phyloP scores from a whole-genome alignment of 805 yeast genomes.

The Sugiyamaella boreocaroliniensis region DNA sequence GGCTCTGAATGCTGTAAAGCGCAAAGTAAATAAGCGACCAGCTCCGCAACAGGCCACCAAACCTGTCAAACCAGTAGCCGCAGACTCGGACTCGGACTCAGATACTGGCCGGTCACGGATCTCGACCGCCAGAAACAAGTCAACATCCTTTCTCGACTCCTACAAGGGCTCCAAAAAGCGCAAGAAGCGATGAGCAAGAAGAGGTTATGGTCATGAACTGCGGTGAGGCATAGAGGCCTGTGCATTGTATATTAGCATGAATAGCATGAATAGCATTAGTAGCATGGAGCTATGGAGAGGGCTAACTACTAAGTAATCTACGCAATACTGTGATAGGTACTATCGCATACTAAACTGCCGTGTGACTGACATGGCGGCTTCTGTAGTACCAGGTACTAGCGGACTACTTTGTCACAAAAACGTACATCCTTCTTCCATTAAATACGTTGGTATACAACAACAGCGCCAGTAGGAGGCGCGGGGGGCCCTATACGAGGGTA shows the following conservation, averaged over 20 bases:
- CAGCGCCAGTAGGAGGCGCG: too few species aligned
- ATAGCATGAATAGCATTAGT: too few species aligned
- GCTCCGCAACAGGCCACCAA: neutral
- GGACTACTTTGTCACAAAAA: too few species aligned
- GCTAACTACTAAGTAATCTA: too few species aligned
- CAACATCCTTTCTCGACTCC: conserved; percentile 11
- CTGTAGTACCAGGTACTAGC: too few species aligned
- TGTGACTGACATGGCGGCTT: too few species aligned
- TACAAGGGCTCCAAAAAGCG: conserved; percentile 12
- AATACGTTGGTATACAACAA: neutral
- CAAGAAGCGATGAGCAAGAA: neutral
- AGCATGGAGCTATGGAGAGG: too few species aligned
- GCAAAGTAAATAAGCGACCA: neutral
- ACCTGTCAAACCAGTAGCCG: neutral
- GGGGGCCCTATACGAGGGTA: neutral
- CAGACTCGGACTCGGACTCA: neutral
- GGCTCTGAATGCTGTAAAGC: conserved; percentile 3
- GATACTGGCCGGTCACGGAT: neutral
- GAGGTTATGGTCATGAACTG: neutral
- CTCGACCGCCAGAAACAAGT: conserved; percentile 1
- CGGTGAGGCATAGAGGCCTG: neutral
- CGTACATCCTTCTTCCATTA: too few species aligned
- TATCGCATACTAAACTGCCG: too few species aligned
- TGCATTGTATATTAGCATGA: neutral
- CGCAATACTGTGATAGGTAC: too few species aligned